phyloP scores from a whole-genome alignment of 2,329 filamentous ascomycete genomes.

The Paracoccidioides lutzii region DNA sequence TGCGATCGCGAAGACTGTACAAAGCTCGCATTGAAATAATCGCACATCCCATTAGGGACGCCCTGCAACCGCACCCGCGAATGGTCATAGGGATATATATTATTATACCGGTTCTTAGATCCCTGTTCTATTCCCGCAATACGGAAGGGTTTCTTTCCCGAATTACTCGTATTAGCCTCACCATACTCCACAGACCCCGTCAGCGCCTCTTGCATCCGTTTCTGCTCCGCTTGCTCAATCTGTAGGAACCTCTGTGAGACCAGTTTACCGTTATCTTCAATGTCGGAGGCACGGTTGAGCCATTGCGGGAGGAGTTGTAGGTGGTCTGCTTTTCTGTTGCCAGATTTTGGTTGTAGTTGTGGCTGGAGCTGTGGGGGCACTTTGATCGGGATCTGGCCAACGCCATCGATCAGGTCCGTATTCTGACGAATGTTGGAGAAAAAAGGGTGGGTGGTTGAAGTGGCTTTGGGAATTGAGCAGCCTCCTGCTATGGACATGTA shows the following conservation, averaged over 20 bases:
- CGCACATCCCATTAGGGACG: constrained; percentile 55
- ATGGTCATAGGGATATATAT: constrained; percentile 94
- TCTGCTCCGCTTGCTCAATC: constrained; percentile 75
- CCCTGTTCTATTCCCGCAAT: constrained; percentile 92
- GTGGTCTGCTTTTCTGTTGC: constrained; percentile 17
- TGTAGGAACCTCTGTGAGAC: constrained; percentile 73
- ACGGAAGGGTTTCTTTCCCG: constrained; percentile 41
- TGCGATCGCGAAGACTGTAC: constrained; percentile 67
- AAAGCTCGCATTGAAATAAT: constrained; percentile 93
- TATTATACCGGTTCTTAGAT: constrained; percentile 92
- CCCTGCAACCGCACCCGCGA: constrained; percentile 68
- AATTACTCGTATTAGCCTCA: constrained; percentile 27
- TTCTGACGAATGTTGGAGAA: constrained; percentile 95
- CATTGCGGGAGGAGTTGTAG: constrained; percentile 55
- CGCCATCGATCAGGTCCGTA: constrained; percentile 84
- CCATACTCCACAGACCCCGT: constrained; percentile 48
- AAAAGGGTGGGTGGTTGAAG: constrained; percentile 68
- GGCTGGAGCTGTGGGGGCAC: constrained; percentile 28
- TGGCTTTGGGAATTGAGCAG: constrained; percentile 60
- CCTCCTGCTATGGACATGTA: constrained; percentile 55
- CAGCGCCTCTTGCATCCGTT: constrained; percentile 78
- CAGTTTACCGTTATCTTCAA: constrained; percentile 59
- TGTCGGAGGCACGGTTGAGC: constrained; percentile 57
- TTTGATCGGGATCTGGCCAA: constrained; percentile 62
- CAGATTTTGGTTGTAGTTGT: constrained; percentile 30